Conservation (phyloP, 192 early-diverging fungal species). For the Radiomyces spectabilis region DNA sequence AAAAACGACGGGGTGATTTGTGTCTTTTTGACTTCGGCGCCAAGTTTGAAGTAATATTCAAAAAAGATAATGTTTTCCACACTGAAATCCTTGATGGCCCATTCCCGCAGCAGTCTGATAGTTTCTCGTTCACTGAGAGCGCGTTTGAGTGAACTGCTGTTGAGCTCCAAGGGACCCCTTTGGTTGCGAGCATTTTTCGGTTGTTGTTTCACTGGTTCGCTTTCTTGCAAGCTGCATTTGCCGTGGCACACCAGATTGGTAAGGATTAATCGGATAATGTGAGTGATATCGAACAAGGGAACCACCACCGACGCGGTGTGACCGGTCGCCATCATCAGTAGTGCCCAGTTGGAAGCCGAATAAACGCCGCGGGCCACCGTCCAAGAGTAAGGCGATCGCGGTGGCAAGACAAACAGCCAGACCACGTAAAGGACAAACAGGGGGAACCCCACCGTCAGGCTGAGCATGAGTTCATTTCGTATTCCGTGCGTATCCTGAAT, state of each 20-base stretch:
- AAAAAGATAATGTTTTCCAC: constrained; percentile 17
- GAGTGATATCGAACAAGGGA: neutral
- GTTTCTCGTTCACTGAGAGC: neutral
- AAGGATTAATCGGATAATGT: too few relatives aligned
- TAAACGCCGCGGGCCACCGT: neutral
- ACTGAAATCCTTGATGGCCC: constrained; percentile 17
- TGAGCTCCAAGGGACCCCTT: neutral
- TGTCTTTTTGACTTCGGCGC: neutral
- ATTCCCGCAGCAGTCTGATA: neutral
- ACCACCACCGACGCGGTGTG: constrained; percentile 2
- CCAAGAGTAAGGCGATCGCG: neutral
- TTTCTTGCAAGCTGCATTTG: too few relatives aligned
- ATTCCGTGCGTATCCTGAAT: constrained; percentile 51
- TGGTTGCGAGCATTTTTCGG: neutral
- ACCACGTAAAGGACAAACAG: constrained; percentile 32
- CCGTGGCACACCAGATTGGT: too few relatives aligned
- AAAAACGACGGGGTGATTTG: neutral
- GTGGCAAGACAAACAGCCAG: constrained; percentile 11
- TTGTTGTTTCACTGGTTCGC: too few relatives aligned
- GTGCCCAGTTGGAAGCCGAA: constrained; percentile 1
- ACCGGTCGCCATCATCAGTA: neutral
- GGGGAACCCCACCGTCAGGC: constrained; percentile 32
- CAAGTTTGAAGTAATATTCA: constrained; percentile 3
- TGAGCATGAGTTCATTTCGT: constrained; percentile 45
- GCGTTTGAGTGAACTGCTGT: neutral